Percentiles rank a stretch among this genome's conserved stretches.
Conservation (phyloP, 1,284 basidiomycete genomes). For the Microbotryum scabiosae region DNA sequence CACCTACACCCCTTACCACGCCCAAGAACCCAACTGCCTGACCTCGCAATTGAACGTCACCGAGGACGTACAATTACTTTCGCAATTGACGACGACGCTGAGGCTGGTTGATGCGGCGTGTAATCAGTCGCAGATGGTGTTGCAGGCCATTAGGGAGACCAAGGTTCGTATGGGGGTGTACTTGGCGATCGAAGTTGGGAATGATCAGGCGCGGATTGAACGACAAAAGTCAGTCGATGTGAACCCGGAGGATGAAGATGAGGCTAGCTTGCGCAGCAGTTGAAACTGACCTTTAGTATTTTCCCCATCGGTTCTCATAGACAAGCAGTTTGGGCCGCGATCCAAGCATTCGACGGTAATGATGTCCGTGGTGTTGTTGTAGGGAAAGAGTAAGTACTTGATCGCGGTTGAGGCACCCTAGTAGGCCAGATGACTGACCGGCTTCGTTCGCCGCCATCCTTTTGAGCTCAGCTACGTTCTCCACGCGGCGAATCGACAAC, state of each 20-base stretch:
- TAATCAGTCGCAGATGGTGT: conserved; percentile 47
- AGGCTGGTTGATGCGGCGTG: conserved; percentile 44
- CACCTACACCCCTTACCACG: conserved; percentile 57
- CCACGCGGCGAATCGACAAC: conserved; percentile 47
- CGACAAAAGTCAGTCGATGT: conserved; percentile 30
- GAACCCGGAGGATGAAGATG: background rate
- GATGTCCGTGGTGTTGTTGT: conserved; percentile 67
- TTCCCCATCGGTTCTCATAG: too few relatives aligned
- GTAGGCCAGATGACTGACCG: too few relatives aligned
- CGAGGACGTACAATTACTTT: conserved; percentile 40
- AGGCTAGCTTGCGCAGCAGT: too few relatives aligned
- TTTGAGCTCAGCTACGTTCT: conserved; percentile 55
- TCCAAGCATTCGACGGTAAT: conserved; percentile 68
- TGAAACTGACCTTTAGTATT: too few relatives aligned
- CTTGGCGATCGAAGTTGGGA: conserved; percentile 61
- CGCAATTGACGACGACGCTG: conserved; percentile 36
- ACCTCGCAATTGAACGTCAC: conserved; percentile 38
- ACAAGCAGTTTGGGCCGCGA: conserved; percentile 45
- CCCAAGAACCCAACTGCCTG: conserved; percentile 10
- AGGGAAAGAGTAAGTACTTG: conserved; percentile 38
- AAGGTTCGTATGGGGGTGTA: conserved; percentile 80
- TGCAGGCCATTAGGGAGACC: conserved; percentile 76
- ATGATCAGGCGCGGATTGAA: conserved; percentile 38
- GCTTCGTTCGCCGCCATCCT: too few relatives aligned
- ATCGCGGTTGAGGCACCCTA: too few relatives aligned